Evolutionary conservation across 2,329 filamentous ascomycete species (phyloP), one percentile per base, ranked within the genome.

Genomic region (Fusarium tuaranense): DNA sequence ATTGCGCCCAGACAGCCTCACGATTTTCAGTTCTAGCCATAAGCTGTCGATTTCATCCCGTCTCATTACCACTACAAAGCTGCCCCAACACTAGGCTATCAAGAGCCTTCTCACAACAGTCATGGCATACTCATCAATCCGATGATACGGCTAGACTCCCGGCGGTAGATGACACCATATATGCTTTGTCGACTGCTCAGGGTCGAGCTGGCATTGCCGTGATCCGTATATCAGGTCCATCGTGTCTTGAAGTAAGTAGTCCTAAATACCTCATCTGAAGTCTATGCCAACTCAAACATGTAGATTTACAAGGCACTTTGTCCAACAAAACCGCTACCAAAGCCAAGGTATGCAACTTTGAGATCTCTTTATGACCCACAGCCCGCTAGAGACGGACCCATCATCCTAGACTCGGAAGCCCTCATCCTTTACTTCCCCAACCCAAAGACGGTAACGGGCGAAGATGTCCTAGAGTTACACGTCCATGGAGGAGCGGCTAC

Each of bases 401-500:
- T 93, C 85, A 89, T 98, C 51, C 83, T 92, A 36, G 97, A 99
- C 80, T 90, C 95, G 0, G 90, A 92, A 61, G 94, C 97, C 1
- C 83, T 98, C 14, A 87, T 98, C 2, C 88, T 98, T 32, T 94
- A 93, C 83, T 98, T 98, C 75, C 93, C 94, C 0, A 88, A 86
- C 0, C 95, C 96, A 0, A 89, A 90, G 59, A 97, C 95, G 0
- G 95, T 94, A 10, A 99, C 97, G 0, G 97, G 97, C 34, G 95
- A 98, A 81, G 95, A 98, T 80, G 88, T 98, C 1, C 88, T 99
- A 2, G 97, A 99, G 81, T 84, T 99, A 7, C 97, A 99, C 78
- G 89, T 98, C n/a, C 97, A 99, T 79, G 97, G 97, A 32, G 96
- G 97, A 0, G 89, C 92, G 4, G 97, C 97, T 3, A 95, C 97